These are phyloP conservation scores for Fusarium udum DNA, from an alignment of 2,329 filamentous ascomycete species.

Conservation along the genomic window DNA sequence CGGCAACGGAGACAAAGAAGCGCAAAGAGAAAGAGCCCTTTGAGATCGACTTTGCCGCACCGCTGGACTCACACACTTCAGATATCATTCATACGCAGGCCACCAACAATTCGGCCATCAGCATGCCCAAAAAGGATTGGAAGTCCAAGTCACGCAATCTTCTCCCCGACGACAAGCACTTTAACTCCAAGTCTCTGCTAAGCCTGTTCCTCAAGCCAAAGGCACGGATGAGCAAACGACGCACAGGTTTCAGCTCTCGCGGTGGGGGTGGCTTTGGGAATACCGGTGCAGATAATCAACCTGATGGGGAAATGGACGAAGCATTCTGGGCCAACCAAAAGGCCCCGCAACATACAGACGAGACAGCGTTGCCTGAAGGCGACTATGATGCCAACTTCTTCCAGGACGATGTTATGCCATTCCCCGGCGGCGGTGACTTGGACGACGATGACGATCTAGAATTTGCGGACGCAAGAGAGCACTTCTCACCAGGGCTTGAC, in stretches of 20 bases:
- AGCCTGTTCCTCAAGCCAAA: conserved; percentile 95
- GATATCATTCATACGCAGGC: conserved; percentile 85
- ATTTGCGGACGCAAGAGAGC: conserved; percentile 83
- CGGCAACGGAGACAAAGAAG: conserved; percentile 66
- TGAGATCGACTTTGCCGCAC: conserved; percentile 86
- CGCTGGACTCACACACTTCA: conserved; percentile 75
- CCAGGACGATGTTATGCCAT: conserved; percentile 82
- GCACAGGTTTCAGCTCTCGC: conserved; percentile 59
- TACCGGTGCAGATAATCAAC: conserved; percentile 59
- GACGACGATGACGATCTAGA: conserved; percentile 74
- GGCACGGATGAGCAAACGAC: conserved; percentile 78
- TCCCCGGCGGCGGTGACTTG: conserved; percentile 67
- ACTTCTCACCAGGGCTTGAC: conserved; percentile 75
- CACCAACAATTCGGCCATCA: conserved; percentile 81
- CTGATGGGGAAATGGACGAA: conserved; percentile 87
- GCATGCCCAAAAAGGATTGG: conserved; percentile 92
- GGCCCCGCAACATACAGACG: conserved; percentile 62
- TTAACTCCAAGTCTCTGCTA: conserved; percentile 91
- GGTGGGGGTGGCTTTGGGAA: conserved; percentile 54
- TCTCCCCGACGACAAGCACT: conserved; percentile 96
- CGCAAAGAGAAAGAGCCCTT: conserved; percentile 97
- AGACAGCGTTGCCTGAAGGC: conserved; percentile 69
- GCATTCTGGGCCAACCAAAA: conserved; percentile 90
- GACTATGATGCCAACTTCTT: conserved; percentile 99
- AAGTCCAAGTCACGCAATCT: conserved; percentile 93